Base-by-base conservation (phyloP, 208 protist species). In the Leishmania tropica region DNA sequence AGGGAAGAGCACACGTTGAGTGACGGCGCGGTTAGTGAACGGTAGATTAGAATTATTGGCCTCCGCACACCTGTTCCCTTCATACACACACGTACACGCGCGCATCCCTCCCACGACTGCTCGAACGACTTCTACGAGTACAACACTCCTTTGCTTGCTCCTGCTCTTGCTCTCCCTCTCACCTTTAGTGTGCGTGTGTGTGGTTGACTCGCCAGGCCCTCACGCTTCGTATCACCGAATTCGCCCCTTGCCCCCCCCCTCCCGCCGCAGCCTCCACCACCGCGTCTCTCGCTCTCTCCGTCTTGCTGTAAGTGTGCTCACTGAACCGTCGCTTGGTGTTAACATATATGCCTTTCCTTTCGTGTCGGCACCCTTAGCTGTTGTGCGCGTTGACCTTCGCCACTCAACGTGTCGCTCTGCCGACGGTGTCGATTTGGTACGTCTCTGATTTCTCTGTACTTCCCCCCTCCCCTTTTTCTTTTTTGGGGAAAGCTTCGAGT, bases 101-200 rank as follows among this genome's bases (percentile, higher is more conserved):
- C 13, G 60, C 28, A 28, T 35, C 21, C 28, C 21, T 67, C 28
- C 31, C 28, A 28, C 60, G 10, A 37, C 21, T 35, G 28, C 31
- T 35, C 60, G 21, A 21, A 71, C 65, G 2, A 42, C 35, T 71
- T 24, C 7, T 64, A 24, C 54, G 8, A 58, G 54, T 58, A 64
- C 58, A 64, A 31, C 28, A 15, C 28, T 31, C 58, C 58, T 64
- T 64, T 64, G 21, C 28, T 35, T 67, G 21, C 53, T 76, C 51
- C 78, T 51, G 80, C 54, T 81, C 68, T 53, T 67, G 31, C 40
- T 64, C 51, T 76, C 54, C 64, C 51, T 54, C 6, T 21, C 62
- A 28, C 82, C 6, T 75, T 48, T 64, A 7, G 31, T n/a, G 56
- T 78, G 24, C 8, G 75, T 48, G 37, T 67, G 21, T 68, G 75